These are phyloP conservation scores for Chrysanthemum makinoi DNA, from an alignment of 129 eudicot species.

Conservation along the genomic window DNA sequence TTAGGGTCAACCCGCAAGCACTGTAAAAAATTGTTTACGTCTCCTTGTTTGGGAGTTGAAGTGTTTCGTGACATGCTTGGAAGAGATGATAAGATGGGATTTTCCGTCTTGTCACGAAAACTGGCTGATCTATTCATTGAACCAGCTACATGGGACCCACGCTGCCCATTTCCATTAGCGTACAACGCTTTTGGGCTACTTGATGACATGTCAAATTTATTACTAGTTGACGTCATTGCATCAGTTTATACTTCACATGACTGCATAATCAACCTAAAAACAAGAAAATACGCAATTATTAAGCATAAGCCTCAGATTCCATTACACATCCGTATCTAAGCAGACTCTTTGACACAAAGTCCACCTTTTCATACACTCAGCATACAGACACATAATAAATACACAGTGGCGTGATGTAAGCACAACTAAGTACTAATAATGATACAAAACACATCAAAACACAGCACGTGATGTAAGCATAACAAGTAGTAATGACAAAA, in stretches of 20 bases:
- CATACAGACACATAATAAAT: not conserved
- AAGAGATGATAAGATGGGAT: constrained; percentile 63
- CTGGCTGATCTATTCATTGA: constrained; percentile 66
- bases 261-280: constrained; percentile 16
- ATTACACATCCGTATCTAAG: not conserved
- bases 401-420: not conserved
- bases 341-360: no score
- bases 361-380: no score
- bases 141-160: constrained; percentile 55
- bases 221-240: constrained; percentile 74
- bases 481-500: no score
- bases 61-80: constrained; percentile 79
- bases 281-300: not conserved
- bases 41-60: constrained; percentile 50
- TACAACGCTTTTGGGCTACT: constrained; percentile 61
- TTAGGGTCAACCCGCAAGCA: constrained; percentile 76
- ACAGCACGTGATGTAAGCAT: no score
- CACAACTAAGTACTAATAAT: no score
- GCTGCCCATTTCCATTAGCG: constrained; percentile 54
- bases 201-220: constrained; percentile 64
- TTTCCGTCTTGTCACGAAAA: constrained; percentile 72
- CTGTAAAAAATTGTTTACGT: constrained; percentile 57
- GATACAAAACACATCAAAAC: no score
- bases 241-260: constrained; percentile 59
- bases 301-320: constrained; percentile 4